Conservation (phyloP, 805 yeast species). For the Saccharomycopsis amapae region DNA sequence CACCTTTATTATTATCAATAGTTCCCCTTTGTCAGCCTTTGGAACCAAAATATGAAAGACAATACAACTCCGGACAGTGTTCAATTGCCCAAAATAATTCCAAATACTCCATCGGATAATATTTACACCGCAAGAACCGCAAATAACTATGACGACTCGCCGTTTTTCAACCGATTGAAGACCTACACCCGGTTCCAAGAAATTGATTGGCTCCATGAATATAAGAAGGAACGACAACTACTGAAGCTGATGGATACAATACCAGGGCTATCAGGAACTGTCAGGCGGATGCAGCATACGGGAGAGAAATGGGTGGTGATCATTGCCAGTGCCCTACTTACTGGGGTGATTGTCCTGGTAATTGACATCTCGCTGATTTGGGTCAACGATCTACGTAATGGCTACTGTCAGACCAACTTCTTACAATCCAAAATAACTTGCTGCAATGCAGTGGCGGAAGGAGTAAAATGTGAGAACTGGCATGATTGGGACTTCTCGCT, state of each 20-base stretch:
- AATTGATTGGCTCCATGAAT: slow-evolving; percentile 20
- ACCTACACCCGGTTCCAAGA: slow-evolving; percentile 13
- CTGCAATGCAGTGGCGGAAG: slow-evolving; percentile 24
- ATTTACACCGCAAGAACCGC: too few relatives aligned
- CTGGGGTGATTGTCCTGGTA: slow-evolving; percentile 10
- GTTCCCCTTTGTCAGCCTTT: too few relatives aligned
- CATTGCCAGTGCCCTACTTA: slow-evolving; percentile 26
- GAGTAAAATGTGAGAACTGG: slow-evolving; percentile 17
- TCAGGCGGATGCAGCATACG: not conserved
- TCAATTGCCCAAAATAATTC: too few relatives aligned
- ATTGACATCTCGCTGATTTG: slow-evolving; percentile 16
- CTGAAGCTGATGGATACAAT: not conserved
- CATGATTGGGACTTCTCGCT: slow-evolving; percentile 20
- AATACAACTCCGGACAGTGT: too few relatives aligned
- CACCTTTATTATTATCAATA: too few relatives aligned
- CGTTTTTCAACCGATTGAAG: too few relatives aligned
- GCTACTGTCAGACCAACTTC: slow-evolving; percentile 15
- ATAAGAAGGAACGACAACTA: slow-evolving; percentile 9
- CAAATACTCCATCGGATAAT: too few relatives aligned
- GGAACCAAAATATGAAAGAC: too few relatives aligned
- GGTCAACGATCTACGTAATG: slow-evolving; percentile 18
- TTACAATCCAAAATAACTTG: slow-evolving; percentile 12
- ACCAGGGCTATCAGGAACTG: slow-evolving; percentile 1
- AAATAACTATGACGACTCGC: too few relatives aligned
- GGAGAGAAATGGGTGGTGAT: slow-evolving; percentile 20